phyloP scores from a whole-genome alignment of 192 early-diverging fungal species.

The Coemansia erecta region DNA sequence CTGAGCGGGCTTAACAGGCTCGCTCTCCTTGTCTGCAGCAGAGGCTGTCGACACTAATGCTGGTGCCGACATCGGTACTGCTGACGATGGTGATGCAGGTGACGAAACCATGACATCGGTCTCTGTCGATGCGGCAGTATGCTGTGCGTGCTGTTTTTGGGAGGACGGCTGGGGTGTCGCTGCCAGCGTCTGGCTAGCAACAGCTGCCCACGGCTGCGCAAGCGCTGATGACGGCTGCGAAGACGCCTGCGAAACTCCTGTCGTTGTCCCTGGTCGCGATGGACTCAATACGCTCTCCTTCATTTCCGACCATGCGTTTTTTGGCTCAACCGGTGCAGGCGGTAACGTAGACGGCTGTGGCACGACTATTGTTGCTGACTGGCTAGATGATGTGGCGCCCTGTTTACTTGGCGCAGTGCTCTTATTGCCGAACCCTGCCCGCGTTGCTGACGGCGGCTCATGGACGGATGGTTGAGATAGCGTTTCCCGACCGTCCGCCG shows the following conservation, averaged over 20 bases:
- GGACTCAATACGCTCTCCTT: conserved; percentile 53
- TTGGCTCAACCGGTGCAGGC: conserved; percentile 50
- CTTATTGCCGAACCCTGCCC: conserved; percentile 23
- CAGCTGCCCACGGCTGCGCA: conserved; percentile 51
- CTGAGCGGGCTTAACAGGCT: no score
- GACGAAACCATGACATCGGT: not conserved
- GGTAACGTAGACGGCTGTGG: conserved; percentile 42
- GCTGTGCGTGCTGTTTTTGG: not conserved
- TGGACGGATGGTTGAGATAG: not conserved
- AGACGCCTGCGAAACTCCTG: conserved; percentile 18
- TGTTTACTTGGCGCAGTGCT: conserved; percentile 10
- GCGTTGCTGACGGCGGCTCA: conserved; percentile 18
- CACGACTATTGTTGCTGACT: conserved; percentile 13
- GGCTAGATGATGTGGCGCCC: conserved; percentile 5
- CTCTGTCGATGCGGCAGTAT: not conserved
- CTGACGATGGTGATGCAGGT: not conserved
- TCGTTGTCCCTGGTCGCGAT: conserved; percentile 38
- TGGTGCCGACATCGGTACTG: not conserved
- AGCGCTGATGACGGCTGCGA: conserved; percentile 26
- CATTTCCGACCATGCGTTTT: conserved; percentile 49
- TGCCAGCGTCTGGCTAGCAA: conserved; percentile 32
- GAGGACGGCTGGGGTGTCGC: not conserved
- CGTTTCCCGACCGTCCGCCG: conserved; percentile 10
- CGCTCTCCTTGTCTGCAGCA: no score
- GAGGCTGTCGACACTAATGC: not conserved